Conservation (phyloP, 2,329 filamentous ascomycete genomes). For the Xylariaceae sp. region DNA sequence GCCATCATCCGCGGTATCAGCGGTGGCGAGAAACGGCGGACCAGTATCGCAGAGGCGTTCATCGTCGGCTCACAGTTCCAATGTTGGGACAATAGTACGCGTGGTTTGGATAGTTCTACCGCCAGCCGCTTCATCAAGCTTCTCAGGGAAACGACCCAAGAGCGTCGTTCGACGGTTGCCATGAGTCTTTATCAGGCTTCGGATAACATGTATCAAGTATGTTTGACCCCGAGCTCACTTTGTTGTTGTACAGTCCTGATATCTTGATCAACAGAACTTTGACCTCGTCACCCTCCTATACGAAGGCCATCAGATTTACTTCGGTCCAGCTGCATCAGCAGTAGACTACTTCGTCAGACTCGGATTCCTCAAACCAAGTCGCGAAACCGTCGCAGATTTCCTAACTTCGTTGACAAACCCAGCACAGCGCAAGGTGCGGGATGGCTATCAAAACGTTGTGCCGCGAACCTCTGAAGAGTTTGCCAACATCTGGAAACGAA, state of each 20-base stretch:
- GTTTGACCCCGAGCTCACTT: neutral
- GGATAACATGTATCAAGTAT: slow-evolving; percentile 51
- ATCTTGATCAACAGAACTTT: slow-evolving; percentile 32
- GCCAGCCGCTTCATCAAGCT: slow-evolving; percentile 68
- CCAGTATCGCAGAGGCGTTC: slow-evolving; percentile 55
- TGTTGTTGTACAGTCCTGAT: neutral
- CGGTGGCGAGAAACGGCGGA: slow-evolving; percentile 64
- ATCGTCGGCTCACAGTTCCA: slow-evolving; percentile 50
- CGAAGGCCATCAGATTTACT: slow-evolving; percentile 57
- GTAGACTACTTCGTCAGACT: slow-evolving; percentile 59
- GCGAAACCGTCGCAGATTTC: slow-evolving; percentile 65
- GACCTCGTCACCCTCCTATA: slow-evolving; percentile 54
- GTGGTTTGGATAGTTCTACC: slow-evolving; percentile 67
- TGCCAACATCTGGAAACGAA: slow-evolving; percentile 50
- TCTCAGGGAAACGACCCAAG: slow-evolving; percentile 38
- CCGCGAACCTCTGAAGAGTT: slow-evolving; percentile 58
- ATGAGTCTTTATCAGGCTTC: slow-evolving; percentile 66
- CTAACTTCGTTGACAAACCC: slow-evolving; percentile 62
- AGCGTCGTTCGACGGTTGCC: slow-evolving; percentile 31
- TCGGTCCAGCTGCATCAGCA: slow-evolving; percentile 53
- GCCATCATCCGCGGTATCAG: slow-evolving; percentile 68
- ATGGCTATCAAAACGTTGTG: slow-evolving; percentile 49
- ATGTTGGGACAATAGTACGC: slow-evolving; percentile 65
- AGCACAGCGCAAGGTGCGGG: slow-evolving; percentile 47
- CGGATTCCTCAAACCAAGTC: slow-evolving; percentile 58